Base-by-base conservation (phyloP, 176 grass and related monocot species). In the Secale cereale region DNA sequence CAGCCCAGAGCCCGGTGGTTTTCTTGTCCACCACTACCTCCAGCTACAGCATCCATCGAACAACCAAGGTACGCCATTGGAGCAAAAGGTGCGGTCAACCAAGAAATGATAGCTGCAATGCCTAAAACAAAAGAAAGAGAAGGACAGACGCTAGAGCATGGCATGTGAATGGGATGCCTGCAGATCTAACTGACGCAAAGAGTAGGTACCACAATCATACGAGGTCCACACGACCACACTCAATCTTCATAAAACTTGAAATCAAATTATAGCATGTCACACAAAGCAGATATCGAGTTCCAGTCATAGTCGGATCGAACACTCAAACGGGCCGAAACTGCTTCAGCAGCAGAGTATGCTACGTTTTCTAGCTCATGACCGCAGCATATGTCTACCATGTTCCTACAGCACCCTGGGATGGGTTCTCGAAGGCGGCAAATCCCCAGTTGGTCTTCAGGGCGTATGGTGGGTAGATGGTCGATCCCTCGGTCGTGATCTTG, bases 371-470 rank as follows among this genome's bases (percentile, higher is more conserved):
- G 78, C 25, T 85, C 82, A 76, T 68, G 60, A 30, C 37, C 12
- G 10, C 41, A 13, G 41, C 41, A 13, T 45, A 45, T 8, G 54
- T 57, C 89, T 96, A 99, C 97, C 97, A 99, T 62, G 97, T 89
- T 68, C 97, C 97, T 81, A 90, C 84, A 52, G 91, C 93, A 29
- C 93, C 93, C 88, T 96, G 85, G 22, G 88, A 74, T n/a, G 97
- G 95, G 46, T 98, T 91, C 82, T 98, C 87, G 36, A 98, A 98
- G 56, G 89, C 85, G 8, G 93, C 50, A 80, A 95, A 95, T 4
- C 93, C 89, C 96, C 89, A 98, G 36, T 83, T 81, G 76, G 96
- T 94, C 85, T 94, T 98, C 86, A 98, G 70, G 6, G 96, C 81
- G 20, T 95, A 95, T 3, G 93, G 93, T 2, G 80, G 96, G 76